These are phyloP conservation scores for Colletotrichum agaves DNA, from an alignment of 2,329 filamentous ascomycete species.

Conservation along the genomic window DNA sequence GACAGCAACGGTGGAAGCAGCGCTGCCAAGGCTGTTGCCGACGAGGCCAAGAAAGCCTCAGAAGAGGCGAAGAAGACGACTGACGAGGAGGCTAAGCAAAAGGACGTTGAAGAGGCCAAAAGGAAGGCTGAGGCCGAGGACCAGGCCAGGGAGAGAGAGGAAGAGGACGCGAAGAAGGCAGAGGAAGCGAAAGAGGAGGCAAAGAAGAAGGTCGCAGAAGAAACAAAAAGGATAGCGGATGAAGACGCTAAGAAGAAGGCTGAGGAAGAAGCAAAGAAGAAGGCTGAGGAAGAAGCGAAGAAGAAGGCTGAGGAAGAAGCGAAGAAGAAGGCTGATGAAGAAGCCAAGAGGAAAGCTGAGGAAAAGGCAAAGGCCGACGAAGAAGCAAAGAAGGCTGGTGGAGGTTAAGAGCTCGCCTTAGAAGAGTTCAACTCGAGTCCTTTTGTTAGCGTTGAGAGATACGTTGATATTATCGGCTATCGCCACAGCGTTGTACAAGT, in stretches of 20 bases:
- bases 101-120: background rate
- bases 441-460: constrained; percentile 1
- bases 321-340: constrained; percentile 13
- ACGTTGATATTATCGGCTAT: background rate
- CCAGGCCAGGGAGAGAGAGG: constrained; percentile 18
- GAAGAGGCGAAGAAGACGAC: constrained; percentile 22
- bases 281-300: constrained; percentile 25
- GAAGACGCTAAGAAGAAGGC: constrained; percentile 22
- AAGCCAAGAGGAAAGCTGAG: constrained; percentile 19
- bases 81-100: constrained; percentile 3
- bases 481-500: constrained; percentile 14
- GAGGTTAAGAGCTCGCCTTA: constrained; percentile 13
- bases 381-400: constrained; percentile 28
- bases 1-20: constrained; percentile 2
- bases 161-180: constrained; percentile 24
- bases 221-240: constrained; percentile 23
- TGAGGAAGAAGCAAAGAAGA: constrained; percentile 24
- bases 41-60: constrained; percentile 12
- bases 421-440: background rate
- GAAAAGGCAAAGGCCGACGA: constrained; percentile 26
- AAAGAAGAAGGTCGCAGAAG: constrained; percentile 16
- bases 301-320: constrained; percentile 4
- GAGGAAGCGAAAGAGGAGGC: constrained; percentile 5
- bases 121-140: constrained; percentile 3
- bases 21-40: background rate